Base-by-base conservation (phyloP, 1,139 yeast species). In the Schwanniomyces etchellsii region DNA sequence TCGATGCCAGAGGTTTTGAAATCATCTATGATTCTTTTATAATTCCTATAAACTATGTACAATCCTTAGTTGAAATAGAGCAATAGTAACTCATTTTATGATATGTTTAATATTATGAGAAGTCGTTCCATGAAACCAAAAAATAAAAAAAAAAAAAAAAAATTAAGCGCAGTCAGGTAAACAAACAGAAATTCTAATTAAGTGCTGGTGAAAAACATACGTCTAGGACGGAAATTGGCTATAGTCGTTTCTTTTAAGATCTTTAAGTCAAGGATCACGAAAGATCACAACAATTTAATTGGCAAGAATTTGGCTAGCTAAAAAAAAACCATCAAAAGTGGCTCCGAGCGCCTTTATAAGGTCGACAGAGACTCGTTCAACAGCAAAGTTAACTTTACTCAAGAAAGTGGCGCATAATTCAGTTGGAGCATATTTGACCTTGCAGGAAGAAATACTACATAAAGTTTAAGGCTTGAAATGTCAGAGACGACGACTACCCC, bases 1-100 rank as follows among this genome's bases (percentile, higher is more conserved):
- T 58, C 9, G 89, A 81, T 53, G 88, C 84, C 2, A 60, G 89
- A 39, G 89, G 91, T n/a, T 71, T 74, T 42, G 70, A 65, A 28
- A 50, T 64, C 3, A 47, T 50, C 28, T 43, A 51, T 16, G 57
- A 57, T 5, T 57, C 70, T 9, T 73, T 72, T 44, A 57, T 68
- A 9, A 70, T 74, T 25, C 72, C 73, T 3, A 53, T 66, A 16
- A 47, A 57, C 35, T 66, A 66, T 42, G 61, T 54, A 32, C 39
- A 36, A 27, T 16, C 31, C 6, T 16, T 25, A 14, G 22, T 16
- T 12, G 26, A 26, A 10, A 23, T 23, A 23, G 11, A n/a, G 14
- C 12, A 23, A 18, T 18, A 18, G n/a, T 18, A 18, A 18, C n/a
- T 18, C 7, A 7, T 18, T 18, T n/a, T 7, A 7, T 7, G 21